These are phyloP conservation scores for Scheffersomyces insectosa DNA, from an alignment of 1,139 yeast species.

Conservation along the genomic window DNA sequence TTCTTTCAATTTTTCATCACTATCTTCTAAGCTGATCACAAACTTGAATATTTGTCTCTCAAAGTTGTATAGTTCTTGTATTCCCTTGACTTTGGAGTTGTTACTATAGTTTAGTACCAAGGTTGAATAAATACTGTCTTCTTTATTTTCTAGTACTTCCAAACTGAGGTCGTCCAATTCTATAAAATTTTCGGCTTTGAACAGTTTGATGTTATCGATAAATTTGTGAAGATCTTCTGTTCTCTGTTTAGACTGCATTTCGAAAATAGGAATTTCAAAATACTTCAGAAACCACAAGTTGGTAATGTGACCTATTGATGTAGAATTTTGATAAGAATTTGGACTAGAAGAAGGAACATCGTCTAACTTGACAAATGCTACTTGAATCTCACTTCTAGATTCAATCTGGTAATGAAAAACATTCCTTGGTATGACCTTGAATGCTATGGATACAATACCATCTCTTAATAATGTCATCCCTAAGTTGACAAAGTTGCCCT, in stretches of 20 bases:
- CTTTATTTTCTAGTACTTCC: neutral
- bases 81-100: constrained; percentile 16
- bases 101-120: constrained; percentile 24
- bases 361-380: constrained; percentile 16
- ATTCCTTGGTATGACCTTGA: constrained; percentile 30
- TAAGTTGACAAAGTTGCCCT: constrained; percentile 29
- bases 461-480: constrained; percentile 22
- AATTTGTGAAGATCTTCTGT: constrained; percentile 11
- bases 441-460: constrained; percentile 27
- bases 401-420: constrained; percentile 30
- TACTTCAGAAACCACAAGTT: constrained; percentile 17
- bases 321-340: constrained; percentile 1
- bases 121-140: constrained; percentile 9
- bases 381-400: constrained; percentile 25
- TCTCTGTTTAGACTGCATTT: neutral
- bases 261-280: constrained; percentile 23
- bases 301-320: constrained; percentile 17
- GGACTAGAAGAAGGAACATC: constrained; percentile 2
- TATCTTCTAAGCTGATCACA: constrained; percentile 7
- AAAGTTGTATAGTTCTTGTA: constrained; percentile 31
- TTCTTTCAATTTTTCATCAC: constrained; percentile 1
- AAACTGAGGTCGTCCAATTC: constrained; percentile 4
- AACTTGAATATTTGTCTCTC: constrained; percentile 24
- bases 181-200: constrained; percentile 17
- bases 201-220: constrained; percentile 16